A percentile compares a stretch with the other conserved stretches of the same genome.
Evolutionary conservation across 1,139 yeast genomes (phyloP).

Genomic region (Meyerozyma elateridarum): DNA sequence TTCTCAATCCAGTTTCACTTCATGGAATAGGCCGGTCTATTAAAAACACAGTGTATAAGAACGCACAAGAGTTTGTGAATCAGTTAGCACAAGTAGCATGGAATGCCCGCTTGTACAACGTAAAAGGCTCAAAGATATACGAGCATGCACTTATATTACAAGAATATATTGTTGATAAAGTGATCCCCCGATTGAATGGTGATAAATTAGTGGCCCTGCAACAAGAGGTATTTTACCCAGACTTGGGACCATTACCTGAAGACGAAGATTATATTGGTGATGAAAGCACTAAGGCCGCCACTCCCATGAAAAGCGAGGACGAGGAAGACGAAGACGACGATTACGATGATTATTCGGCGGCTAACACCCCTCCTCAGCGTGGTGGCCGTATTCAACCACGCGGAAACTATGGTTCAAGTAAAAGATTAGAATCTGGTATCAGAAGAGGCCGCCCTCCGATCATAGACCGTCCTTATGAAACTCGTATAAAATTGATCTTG

Average conservation of each 20-base stretch:
- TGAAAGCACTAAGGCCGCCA: conserved; percentile 9
- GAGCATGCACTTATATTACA: conserved; percentile 71
- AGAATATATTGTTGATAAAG: conserved; percentile 46
- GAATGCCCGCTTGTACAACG: conserved; percentile 85
- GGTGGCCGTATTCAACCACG: conserved; percentile 5
- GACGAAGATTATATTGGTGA: conserved; percentile 26
- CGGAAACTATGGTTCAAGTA: conserved; percentile 8
- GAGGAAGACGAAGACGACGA: conserved; percentile 27
- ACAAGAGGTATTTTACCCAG: conserved; percentile 54
- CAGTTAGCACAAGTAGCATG: conserved; percentile 83
- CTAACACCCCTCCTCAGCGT: conserved; percentile 9
- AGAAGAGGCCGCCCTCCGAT: conserved; percentile 95
- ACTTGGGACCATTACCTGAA: conserved; percentile 70
- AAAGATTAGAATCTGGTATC: conserved; percentile 50
- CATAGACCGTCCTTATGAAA: conserved; percentile 91
- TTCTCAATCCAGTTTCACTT: conserved; percentile 39
- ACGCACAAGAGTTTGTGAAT: conserved; percentile 63
- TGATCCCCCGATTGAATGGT: conserved; percentile 49
- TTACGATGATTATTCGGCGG: conserved; percentile 20
- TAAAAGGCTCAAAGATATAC: conserved; percentile 62
- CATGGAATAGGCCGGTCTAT: conserved; percentile 40
- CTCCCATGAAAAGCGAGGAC: conserved; percentile 11
- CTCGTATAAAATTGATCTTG: conserved; percentile 80
- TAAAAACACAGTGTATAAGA: conserved; percentile 48
- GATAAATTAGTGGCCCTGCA: conserved; percentile 40